Conservation (phyloP, 2,329 filamentous ascomycete genomes). For the Colletotrichum higginsianum region DNA sequence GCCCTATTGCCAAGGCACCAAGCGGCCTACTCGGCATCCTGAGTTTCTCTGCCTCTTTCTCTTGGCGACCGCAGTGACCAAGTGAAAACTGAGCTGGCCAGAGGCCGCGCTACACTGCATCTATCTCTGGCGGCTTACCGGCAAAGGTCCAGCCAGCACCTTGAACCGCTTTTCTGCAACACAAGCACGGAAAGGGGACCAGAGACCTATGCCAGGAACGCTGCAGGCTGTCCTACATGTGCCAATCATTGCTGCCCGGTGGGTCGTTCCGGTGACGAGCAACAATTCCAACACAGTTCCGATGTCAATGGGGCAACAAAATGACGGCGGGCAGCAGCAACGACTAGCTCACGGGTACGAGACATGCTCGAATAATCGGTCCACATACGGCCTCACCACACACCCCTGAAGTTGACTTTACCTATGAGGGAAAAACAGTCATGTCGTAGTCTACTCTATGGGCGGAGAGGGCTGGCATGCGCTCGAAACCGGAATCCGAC, state of each 20-base stretch:
- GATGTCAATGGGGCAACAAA: constrained; percentile 39
- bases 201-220: constrained; percentile 31
- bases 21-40: constrained; percentile 27
- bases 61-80: constrained; percentile 16
- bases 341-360: neutral
- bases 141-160: constrained; percentile 21
- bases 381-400: constrained; percentile 18
- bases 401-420: neutral
- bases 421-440: constrained; percentile 3
- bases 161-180: constrained; percentile 15
- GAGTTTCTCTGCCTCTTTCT: constrained; percentile 1
- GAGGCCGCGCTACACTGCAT: constrained; percentile 22
- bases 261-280: constrained; percentile 30
- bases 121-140: constrained; percentile 2
- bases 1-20: constrained; percentile 21
- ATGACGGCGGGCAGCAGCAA: constrained; percentile 24
- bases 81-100: neutral
- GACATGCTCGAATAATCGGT: constrained; percentile 36
- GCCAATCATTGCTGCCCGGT: neutral
- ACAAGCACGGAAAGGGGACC: constrained; percentile 7
- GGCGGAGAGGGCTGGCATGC: constrained; percentile 32
- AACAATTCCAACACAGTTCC: constrained; percentile 30
- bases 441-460: constrained; percentile 10
- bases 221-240: constrained; percentile 13
- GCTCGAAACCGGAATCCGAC: neutral